Percentiles rank a stretch among this genome's conserved stretches.
Conservation (phyloP, 768 basidiomycete species). For the Phallus indusiatus region DNA sequence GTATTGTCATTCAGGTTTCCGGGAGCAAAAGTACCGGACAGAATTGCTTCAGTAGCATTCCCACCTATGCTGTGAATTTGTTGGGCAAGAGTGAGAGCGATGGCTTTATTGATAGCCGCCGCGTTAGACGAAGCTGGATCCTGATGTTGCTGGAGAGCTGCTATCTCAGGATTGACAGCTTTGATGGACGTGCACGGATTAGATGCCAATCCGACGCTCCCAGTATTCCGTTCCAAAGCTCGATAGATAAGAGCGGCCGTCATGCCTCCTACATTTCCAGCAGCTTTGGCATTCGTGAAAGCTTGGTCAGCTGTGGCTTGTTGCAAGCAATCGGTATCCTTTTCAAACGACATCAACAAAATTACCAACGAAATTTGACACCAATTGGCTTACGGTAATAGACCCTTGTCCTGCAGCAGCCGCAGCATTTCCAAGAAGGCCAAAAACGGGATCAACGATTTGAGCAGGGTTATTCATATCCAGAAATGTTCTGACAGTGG, state of each 20-base stretch:
- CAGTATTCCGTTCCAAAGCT: constrained; percentile 60
- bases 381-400: constrained; percentile 34
- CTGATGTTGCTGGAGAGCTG: constrained; percentile 55
- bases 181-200: constrained; percentile 43
- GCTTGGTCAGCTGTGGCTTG: constrained; percentile 60
- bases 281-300: constrained; percentile 64
- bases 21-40: constrained; percentile 54
- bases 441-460: constrained; percentile 56
- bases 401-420: constrained; percentile 44
- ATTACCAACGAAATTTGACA: not conserved
- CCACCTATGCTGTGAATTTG: constrained; percentile 60
- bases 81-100: constrained; percentile 50
- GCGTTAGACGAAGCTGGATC: constrained; percentile 54
- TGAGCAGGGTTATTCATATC: constrained; percentile 46
- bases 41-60: constrained; percentile 45
- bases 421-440: constrained; percentile 56
- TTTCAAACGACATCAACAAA: too few species aligned
- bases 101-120: constrained; percentile 52
- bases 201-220: constrained; percentile 36
- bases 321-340: constrained; percentile 55
- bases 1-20: constrained; percentile 44
- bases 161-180: constrained; percentile 56
- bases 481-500: constrained; percentile 38
- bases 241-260: constrained; percentile 52
- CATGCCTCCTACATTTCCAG: constrained; percentile 44